These are phyloP conservation scores for Rhizopogon rudus DNA, from an alignment of 768 basidiomycete genomes.

Conservation along the genomic window DNA sequence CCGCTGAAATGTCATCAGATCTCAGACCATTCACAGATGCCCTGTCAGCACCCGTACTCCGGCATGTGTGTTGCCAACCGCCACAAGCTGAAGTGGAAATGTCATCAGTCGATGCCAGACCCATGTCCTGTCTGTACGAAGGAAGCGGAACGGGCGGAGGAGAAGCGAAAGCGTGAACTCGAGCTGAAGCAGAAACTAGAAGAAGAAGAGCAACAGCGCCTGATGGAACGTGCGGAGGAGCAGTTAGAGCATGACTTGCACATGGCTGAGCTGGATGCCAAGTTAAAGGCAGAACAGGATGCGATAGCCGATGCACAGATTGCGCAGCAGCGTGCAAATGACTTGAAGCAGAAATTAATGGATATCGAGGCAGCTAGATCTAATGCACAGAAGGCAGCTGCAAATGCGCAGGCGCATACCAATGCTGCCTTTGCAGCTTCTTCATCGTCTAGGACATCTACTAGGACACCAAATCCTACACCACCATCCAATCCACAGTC, in stretches of 20 bases:
- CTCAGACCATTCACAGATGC: conserved; percentile 48
- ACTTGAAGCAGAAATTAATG: conserved; percentile 35
- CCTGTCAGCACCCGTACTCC: conserved; percentile 35
- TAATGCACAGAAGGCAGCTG: conserved; percentile 10
- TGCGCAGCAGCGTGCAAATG: conserved; percentile 29
- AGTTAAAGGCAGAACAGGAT: conserved; percentile 32
- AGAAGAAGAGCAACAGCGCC: conserved; percentile 33
- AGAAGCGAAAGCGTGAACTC: conserved; percentile 35
- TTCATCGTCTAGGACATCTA: neutral
- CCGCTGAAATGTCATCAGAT: conserved; percentile 58
- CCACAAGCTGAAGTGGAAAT: conserved; percentile 42
- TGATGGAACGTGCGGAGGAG: conserved; percentile 34
- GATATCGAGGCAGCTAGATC: conserved; percentile 37
- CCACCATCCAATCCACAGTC: neutral
- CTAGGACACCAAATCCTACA: neutral
- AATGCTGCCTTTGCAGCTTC: neutral
- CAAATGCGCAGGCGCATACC: neutral
- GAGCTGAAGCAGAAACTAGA: conserved; percentile 41
- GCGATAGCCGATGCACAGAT: conserved; percentile 31
- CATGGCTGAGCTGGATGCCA: conserved; percentile 39
- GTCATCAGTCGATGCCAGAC: conserved; percentile 31
- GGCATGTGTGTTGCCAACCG: conserved; percentile 36
- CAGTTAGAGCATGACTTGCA: conserved; percentile 35
- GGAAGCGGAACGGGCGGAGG: conserved; percentile 35
- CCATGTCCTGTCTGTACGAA: conserved; percentile 46